phyloP scores from a whole-genome alignment of 106 monocot species.

The Amphibolis antarctica region DNA sequence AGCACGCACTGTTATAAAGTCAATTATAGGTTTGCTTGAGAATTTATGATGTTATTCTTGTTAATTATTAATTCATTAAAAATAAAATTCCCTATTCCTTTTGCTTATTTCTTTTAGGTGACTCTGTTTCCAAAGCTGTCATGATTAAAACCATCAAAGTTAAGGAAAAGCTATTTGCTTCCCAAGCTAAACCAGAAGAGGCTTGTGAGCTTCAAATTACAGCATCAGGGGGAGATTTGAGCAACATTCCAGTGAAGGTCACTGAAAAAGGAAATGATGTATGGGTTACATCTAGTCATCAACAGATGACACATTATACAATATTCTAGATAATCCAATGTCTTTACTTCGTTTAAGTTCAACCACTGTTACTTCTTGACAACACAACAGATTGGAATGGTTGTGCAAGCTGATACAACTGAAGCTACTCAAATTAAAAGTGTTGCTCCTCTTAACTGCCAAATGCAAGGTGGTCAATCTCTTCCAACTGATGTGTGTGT shows the following conservation, averaged over 20 bases:
- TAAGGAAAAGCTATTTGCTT: not conserved
- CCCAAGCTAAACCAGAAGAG: not conserved
- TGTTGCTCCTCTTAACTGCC: not conserved
- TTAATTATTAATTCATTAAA: not conserved
- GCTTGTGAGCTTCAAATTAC: not conserved
- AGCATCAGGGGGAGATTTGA: not conserved
- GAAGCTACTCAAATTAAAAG: not conserved
- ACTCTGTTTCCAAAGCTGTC: not conserved
- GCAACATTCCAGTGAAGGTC: too few species aligned
- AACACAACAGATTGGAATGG: not conserved
- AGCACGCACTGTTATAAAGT: slow-evolving; percentile 40
- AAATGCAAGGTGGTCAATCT: not conserved
- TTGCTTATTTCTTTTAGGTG: not conserved
- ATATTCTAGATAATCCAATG: too few species aligned
- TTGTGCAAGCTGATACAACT: not conserved
- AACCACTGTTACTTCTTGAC: not conserved
- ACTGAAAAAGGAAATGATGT: too few species aligned
- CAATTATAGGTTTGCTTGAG: slow-evolving; percentile 39
- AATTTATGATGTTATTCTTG: slow-evolving; percentile 9
- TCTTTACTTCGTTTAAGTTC: not conserved
- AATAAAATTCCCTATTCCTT: not conserved
- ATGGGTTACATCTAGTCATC: too few species aligned
- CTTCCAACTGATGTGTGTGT: not conserved
- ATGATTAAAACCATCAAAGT: not conserved
- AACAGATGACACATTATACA: too few species aligned